Percentiles rank a stretch among this genome's conserved stretches.
Evolutionary conservation across 805 yeast genomes (phyloP).

Genomic region (Monosporozyma aerobia): DNA sequence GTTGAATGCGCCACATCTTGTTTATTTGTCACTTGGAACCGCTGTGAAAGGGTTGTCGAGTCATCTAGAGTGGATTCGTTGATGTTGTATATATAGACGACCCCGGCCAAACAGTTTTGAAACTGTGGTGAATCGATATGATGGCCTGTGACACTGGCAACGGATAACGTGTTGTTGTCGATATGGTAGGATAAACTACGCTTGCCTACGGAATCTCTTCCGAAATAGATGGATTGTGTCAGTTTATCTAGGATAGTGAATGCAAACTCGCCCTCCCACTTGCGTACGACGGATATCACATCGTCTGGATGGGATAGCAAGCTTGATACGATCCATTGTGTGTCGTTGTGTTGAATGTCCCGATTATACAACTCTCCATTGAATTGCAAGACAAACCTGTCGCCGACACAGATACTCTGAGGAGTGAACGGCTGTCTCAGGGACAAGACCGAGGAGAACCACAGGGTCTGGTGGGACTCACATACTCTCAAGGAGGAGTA

Average conservation of each 20-base stretch:
- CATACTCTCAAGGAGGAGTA: conserved; percentile 30
- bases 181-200: conserved; percentile 54
- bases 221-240: conserved; percentile 49
- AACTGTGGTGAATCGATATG: conserved; percentile 23
- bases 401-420: conserved; percentile 50
- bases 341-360: conserved; percentile 54
- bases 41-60: conserved; percentile 7
- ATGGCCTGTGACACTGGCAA: conserved; percentile 37
- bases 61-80: conserved; percentile 12
- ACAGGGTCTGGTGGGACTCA: conserved; percentile 12
- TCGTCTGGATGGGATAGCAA: conserved; percentile 30
- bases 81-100: conserved; percentile 37
- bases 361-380: conserved; percentile 83
- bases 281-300: conserved; percentile 34
- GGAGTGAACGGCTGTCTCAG: conserved; percentile 66
- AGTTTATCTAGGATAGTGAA: conserved; percentile 40
- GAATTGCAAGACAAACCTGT: conserved; percentile 51
- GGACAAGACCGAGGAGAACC: conserved; percentile 69
- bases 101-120: conserved; percentile 48
- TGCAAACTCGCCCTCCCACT: conserved; percentile 79
- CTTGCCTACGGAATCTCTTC: conserved; percentile 76
- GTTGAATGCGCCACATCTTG: conserved; percentile 15
- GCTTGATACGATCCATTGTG: conserved; percentile 39
- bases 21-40: conserved; percentile 14
- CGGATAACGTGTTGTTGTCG: conserved; percentile 22